These are phyloP conservation scores for Chaetoceros muelleri DNA, from an alignment of 108 stramenopile species.

Conservation along the genomic window DNA sequence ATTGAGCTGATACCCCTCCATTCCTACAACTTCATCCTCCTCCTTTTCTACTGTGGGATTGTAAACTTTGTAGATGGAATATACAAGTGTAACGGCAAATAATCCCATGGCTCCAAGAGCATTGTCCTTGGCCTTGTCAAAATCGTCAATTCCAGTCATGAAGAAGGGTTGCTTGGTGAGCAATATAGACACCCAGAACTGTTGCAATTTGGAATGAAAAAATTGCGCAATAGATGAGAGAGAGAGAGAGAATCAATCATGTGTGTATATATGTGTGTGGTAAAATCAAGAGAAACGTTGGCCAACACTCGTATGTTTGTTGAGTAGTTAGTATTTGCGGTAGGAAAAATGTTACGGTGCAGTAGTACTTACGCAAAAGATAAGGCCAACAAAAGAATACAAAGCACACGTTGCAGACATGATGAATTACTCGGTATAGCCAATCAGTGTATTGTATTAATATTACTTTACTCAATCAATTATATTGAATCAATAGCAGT, in stretches of 20 bases:
- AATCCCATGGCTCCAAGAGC: conserved; percentile 76
- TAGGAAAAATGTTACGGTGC: too few relatives aligned
- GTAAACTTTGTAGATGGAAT: conserved; percentile 12
- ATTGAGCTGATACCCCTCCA: not conserved
- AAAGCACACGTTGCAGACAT: not conserved
- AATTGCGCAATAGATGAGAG: not conserved
- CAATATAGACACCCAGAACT: conserved; percentile 59
- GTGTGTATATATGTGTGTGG: too few relatives aligned
- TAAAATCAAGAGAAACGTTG: too few relatives aligned
- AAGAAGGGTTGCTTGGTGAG: conserved; percentile 62
- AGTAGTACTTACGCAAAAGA: not conserved
- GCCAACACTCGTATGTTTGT: too few relatives aligned
- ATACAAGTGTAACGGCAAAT: conserved; percentile 56
- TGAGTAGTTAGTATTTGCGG: too few relatives aligned
- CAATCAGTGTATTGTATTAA: too few relatives aligned
- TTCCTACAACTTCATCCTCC: not conserved
- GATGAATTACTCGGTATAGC: too few relatives aligned
- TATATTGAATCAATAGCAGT: too few relatives aligned
- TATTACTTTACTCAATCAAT: too few relatives aligned
- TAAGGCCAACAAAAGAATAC: not conserved
- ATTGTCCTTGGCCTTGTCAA: conserved; percentile 43
- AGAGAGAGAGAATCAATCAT: conserved; percentile 7
- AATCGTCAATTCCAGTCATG: conserved; percentile 68
- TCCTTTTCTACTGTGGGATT: not conserved
- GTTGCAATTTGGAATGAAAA: not conserved